Evolutionary conservation across 192 early-diverging fungal genomes (phyloP).

Genomic region (Backusella sp.): DNA sequence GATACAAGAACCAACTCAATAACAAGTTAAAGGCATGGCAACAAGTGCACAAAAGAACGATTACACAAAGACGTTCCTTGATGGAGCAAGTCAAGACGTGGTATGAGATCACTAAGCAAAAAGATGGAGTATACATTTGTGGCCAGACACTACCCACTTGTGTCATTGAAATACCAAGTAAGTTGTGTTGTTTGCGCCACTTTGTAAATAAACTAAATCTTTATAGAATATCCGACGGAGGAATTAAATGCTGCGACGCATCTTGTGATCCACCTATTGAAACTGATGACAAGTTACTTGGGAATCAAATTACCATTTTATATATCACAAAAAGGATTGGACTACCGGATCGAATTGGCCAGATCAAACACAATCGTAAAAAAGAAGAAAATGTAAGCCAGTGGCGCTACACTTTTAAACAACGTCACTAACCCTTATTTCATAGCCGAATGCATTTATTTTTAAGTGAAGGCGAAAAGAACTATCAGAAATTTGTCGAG

Average conservation of each 20-base stretch:
- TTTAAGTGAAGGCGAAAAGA: slow-evolving; percentile 37
- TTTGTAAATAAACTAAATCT: background rate
- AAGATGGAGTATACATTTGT: slow-evolving; percentile 19
- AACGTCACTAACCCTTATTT: slow-evolving; percentile 6
- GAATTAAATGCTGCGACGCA: slow-evolving; percentile 54
- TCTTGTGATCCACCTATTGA: slow-evolving; percentile 51
- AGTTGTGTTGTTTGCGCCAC: background rate
- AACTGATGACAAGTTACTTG: slow-evolving; percentile 47
- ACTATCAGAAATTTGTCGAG: slow-evolving; percentile 38
- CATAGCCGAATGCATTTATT: slow-evolving; percentile 46
- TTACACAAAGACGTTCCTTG: slow-evolving; percentile 43
- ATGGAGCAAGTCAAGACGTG: slow-evolving; percentile 47
- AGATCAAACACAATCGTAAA: background rate
- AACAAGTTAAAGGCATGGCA: slow-evolving; percentile 32
- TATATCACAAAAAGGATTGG: slow-evolving; percentile 17
- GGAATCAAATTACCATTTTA: slow-evolving; percentile 53
- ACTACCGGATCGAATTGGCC: background rate
- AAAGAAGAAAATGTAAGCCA: slow-evolving; percentile 7
- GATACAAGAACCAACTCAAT: background rate
- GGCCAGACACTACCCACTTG: slow-evolving; percentile 21
- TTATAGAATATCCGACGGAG: slow-evolving; percentile 33
- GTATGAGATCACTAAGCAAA: slow-evolving; percentile 46
- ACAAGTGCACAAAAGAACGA: slow-evolving; percentile 38
- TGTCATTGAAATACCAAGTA: slow-evolving; percentile 34
- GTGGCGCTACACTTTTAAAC: slow-evolving; percentile 17